These are phyloP conservation scores for Dothideomycetidae sp. DNA, from an alignment of 2,329 filamentous ascomycete genomes.

Conservation along the genomic window DNA sequence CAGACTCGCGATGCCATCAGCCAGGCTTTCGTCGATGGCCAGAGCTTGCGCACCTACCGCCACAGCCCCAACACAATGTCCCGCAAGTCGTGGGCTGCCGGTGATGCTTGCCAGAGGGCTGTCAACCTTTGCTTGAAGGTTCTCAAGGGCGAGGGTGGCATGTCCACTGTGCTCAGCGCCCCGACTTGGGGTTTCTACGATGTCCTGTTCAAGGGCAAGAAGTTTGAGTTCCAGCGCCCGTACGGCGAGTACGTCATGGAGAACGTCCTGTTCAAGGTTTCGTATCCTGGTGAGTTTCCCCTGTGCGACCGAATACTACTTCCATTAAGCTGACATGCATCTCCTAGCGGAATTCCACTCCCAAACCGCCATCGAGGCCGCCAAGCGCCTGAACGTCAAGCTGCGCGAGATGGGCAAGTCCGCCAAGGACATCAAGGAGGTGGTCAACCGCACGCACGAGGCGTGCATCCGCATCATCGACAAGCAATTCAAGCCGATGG, in stretches of 20 bases:
- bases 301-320: neutral
- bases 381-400: constrained; percentile 72
- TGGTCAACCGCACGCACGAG: constrained; percentile 94
- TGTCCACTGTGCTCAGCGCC: constrained; percentile 84
- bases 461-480: constrained; percentile 98
- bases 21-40: constrained; percentile 94
- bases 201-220: constrained; percentile 88
- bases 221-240: constrained; percentile 87
- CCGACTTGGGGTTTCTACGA: constrained; percentile 98
- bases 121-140: constrained; percentile 97
- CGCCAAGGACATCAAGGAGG: constrained; percentile 80
- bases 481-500: constrained; percentile 99
- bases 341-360: constrained; percentile 79
- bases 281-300: constrained; percentile 62
- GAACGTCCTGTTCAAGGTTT: constrained; percentile 99
- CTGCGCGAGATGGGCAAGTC: constrained; percentile 77
- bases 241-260: constrained; percentile 99
- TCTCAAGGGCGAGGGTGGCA: constrained; percentile 78
- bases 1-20: constrained; percentile 93
- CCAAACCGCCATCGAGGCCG: constrained; percentile 92
- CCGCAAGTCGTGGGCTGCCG: constrained; percentile 96
- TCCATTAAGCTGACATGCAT: constrained; percentile 20
- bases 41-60: constrained; percentile 89
- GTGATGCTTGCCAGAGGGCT: constrained; percentile 95
- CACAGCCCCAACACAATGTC: constrained; percentile 99